Percentiles rank a stretch among this genome's conserved stretches.
phyloP scores from a whole-genome alignment of 2,329 filamentous ascomycete genomes.

The Lecanicillium sp. region DNA sequence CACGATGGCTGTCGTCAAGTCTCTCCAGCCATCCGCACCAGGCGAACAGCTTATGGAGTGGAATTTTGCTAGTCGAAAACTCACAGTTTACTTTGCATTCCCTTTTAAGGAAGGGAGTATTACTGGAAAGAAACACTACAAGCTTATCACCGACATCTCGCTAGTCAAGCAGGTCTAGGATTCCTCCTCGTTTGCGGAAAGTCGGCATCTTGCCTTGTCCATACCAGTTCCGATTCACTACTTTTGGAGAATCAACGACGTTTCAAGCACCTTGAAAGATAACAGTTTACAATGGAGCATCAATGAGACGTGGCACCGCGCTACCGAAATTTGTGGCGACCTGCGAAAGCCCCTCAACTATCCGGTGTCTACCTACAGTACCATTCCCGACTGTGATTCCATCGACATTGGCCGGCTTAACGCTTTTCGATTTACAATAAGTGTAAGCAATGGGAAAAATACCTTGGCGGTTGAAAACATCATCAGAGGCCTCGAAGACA shows the following conservation, averaged over 20 bases:
- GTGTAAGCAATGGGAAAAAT: conserved; percentile 14
- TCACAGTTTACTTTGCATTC: conserved; percentile 22
- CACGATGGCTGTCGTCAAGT: conserved; percentile 53
- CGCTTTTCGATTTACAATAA: conserved; percentile 40
- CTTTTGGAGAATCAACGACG: conserved; percentile 28
- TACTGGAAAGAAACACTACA: conserved; percentile 23
- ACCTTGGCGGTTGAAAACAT: conserved; percentile 31
- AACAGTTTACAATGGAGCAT: conserved; percentile 28
- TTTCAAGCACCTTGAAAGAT: conserved; percentile 23
- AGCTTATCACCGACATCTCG: conserved; percentile 34
- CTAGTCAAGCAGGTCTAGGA: conserved; percentile 37
- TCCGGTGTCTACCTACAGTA: conserved; percentile 30
- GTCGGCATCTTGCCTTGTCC: too few relatives aligned
- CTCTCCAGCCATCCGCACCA: conserved; percentile 13
- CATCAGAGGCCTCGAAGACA: conserved; percentile 50
- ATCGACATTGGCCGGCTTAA: conserved; percentile 51
- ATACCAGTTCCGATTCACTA: conserved; percentile 37
- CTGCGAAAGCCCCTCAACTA: conserved; percentile 20
- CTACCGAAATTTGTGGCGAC: conserved; percentile 34
- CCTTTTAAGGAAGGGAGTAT: conserved; percentile 12
- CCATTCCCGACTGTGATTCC: conserved; percentile 23
- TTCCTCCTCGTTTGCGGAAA: conserved; percentile 2
- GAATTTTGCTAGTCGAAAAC: conserved; percentile 11
- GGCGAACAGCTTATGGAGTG: conserved; percentile 20
- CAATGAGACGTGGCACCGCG: conserved; percentile 39